A percentile compares a stretch with the other conserved stretches of the same genome.
Conservation (phyloP, 164 flowering plant genomes). For the Tetracentron sinense region DNA sequence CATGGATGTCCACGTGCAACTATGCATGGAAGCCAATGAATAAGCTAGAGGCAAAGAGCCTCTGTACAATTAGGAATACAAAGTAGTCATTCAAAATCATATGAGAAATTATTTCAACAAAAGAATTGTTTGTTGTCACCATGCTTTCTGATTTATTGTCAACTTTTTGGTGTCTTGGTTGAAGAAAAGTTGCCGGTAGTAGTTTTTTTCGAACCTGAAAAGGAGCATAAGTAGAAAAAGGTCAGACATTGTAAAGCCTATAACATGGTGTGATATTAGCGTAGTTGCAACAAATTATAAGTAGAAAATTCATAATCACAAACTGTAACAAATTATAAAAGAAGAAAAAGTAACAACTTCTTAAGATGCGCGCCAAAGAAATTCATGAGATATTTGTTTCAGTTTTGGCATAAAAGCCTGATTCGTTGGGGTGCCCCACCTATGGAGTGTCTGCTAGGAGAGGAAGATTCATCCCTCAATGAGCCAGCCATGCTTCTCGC, state of each 20-base stretch:
- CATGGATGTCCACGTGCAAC: background rate
- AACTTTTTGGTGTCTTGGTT: constrained; percentile 12
- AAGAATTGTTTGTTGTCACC: background rate
- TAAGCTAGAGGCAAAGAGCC: constrained; percentile 14
- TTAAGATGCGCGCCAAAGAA: too few relatives aligned
- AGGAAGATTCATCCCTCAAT: constrained; percentile 31
- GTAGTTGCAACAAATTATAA: too few relatives aligned
- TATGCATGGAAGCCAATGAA: background rate
- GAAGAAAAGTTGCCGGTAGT: constrained; percentile 10
- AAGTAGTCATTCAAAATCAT: background rate
- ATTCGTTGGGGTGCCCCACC: constrained; percentile 25
- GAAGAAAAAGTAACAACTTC: too few relatives aligned
- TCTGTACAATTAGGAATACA: background rate
- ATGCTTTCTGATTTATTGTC: constrained; percentile 8
- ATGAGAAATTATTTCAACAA: background rate
- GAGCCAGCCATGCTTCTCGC: constrained; percentile 32
- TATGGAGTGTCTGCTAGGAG: constrained; percentile 53
- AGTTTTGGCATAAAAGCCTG: constrained; percentile 38
- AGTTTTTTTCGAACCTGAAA: constrained; percentile 18
- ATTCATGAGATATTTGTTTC: too few relatives aligned
- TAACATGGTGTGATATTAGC: too few relatives aligned
- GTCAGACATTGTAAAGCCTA: too few relatives aligned
- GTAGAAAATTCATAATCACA: too few relatives aligned
- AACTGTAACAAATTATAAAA: too few relatives aligned
- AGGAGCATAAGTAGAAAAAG: background rate